Conservation (phyloP, 2,329 filamentous ascomycete species). For the Paecilomyces fulvus region DNA sequence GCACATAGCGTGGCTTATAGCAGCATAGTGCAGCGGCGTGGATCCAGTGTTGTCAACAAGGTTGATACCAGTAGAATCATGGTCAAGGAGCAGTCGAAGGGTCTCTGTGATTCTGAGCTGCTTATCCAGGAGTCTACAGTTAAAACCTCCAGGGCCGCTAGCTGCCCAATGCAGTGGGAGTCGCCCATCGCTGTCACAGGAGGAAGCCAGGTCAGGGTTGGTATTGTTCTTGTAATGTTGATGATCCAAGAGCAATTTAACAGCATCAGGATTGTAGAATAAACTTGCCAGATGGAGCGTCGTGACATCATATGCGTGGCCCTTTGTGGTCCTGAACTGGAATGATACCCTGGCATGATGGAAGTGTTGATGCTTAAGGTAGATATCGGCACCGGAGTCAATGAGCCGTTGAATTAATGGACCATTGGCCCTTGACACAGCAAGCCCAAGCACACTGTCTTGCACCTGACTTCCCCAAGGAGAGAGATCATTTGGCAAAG, state of each 20-base stretch:
- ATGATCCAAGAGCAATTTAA: constrained; percentile 3
- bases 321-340: neutral
- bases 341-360: neutral
- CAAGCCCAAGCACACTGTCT: constrained; percentile 1
- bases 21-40: constrained; percentile 11
- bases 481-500: neutral
- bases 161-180: constrained; percentile 12
- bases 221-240: neutral
- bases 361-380: neutral
- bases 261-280: constrained; percentile 3
- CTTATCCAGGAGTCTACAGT: constrained; percentile 6
- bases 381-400: constrained; percentile 9
- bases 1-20: constrained; percentile 6
- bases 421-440: constrained; percentile 7
- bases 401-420: constrained; percentile 9
- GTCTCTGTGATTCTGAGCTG: constrained; percentile 6
- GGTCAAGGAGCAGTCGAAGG: constrained; percentile 12
- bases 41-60: constrained; percentile 8
- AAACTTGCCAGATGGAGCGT: neutral
- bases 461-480: neutral
- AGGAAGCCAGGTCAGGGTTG: constrained; percentile 7
- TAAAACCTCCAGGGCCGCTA: constrained; percentile 3
- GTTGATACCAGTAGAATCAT: constrained; percentile 11
- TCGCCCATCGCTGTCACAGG: constrained; percentile 6
- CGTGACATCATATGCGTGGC: too few relatives aligned